A percentile compares a stretch with the other conserved stretches of the same genome.
Conservation (phyloP, 2,329 filamentous ascomycete species). For the Anisogramma anomala region DNA sequence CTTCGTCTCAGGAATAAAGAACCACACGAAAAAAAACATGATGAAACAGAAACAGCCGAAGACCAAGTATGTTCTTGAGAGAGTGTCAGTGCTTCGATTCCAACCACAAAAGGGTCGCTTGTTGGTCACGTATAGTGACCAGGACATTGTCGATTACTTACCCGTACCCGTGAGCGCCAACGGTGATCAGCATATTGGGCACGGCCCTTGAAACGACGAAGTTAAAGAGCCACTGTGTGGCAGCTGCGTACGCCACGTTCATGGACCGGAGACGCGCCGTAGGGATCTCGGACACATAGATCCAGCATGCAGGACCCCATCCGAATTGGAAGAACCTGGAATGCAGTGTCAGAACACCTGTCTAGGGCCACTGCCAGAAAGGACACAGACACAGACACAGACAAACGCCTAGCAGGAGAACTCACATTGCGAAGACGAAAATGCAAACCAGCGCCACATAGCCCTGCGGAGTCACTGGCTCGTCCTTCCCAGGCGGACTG, state of each 20-base stretch:
- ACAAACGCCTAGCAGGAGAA: too few relatives aligned
- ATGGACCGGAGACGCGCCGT: conserved; percentile 49
- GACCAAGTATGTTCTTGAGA: conserved; percentile 44
- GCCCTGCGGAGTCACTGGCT: conserved; percentile 44
- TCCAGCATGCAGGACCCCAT: conserved; percentile 58
- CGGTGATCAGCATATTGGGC: conserved; percentile 48
- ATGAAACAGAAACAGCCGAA: conserved; percentile 51
- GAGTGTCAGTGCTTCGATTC: not conserved
- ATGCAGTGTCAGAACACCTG: not conserved
- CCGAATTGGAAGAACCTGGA: conserved; percentile 27
- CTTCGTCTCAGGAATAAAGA: conserved; percentile 52
- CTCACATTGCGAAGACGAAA: conserved; percentile 45
- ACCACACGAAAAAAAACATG: conserved; percentile 54
- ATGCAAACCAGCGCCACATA: conserved; percentile 55
- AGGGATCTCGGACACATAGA: conserved; percentile 43
- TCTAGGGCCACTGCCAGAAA: too few relatives aligned
- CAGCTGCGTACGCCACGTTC: conserved; percentile 53
- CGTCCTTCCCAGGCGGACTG: conserved; percentile 36
- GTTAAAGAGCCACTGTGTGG: conserved; percentile 60
- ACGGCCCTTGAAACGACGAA: conserved; percentile 55
- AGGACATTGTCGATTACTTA: conserved; percentile 13
- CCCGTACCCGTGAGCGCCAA: conserved; percentile 27
- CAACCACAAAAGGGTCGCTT: too few relatives aligned
- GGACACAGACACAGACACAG: too few relatives aligned
- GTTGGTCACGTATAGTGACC: too few relatives aligned